Percentiles rank a stretch among this genome's conserved stretches.
Evolutionary conservation across 2,329 filamentous ascomycete species (phyloP).

Genomic region (Trichophyton benhamiae): DNA sequence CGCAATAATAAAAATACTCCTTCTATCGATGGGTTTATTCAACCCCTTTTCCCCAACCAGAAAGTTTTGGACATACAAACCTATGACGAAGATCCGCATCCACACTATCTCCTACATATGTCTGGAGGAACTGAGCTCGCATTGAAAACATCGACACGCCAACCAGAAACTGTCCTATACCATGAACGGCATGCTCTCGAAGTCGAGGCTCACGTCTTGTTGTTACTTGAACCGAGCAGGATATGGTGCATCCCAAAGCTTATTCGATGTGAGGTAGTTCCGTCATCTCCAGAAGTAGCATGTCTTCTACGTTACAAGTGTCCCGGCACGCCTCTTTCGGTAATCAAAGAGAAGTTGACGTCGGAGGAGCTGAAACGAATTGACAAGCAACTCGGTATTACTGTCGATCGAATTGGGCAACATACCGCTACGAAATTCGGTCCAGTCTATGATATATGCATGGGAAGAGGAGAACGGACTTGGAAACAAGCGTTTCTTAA

Average conservation of each 20-base stretch:
- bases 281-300: constrained; percentile 19
- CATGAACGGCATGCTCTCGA: constrained; percentile 29
- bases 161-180: constrained; percentile 28
- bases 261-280: constrained; percentile 25
- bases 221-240: constrained; percentile 24
- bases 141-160: constrained; percentile 26
- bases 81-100: constrained; percentile 21
- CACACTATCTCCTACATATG: constrained; percentile 24
- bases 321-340: constrained; percentile 23
- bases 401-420: constrained; percentile 33
- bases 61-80: constrained; percentile 6
- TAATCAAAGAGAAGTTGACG: constrained; percentile 22
- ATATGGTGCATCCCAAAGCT: constrained; percentile 28
- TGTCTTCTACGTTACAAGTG: constrained; percentile 30
- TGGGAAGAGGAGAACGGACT: constrained; percentile 34
- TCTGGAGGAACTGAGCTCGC: constrained; percentile 29
- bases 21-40: constrained; percentile 7
- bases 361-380: constrained; percentile 21
- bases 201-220: constrained; percentile 29
- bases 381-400: constrained; percentile 25
- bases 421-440: constrained; percentile 41
- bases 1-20: constrained; percentile 6
- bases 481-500: constrained; percentile 44
- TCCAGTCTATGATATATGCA: constrained; percentile 35
- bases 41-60: constrained; percentile 9